A percentile compares a stretch with the other conserved stretches of the same genome.
These are phyloP conservation scores for Fusarium foetens DNA, from an alignment of 2,329 filamentous ascomycete species.

Conservation along the genomic window DNA sequence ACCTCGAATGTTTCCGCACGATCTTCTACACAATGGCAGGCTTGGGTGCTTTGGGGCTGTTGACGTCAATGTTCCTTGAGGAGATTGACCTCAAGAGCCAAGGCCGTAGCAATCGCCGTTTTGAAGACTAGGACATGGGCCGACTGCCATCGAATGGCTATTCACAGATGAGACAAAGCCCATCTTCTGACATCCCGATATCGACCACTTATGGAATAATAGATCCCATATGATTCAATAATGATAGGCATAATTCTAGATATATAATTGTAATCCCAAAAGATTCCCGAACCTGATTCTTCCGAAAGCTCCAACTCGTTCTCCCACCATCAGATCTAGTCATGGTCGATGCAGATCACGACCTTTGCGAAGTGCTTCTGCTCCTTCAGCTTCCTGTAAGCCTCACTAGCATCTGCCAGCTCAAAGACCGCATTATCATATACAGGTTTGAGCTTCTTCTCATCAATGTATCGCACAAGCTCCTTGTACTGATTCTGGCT, in stretches of 20 bases:
- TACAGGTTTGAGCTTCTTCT: constrained; percentile 45
- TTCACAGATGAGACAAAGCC: not conserved
- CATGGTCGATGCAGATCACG: constrained; percentile 44
- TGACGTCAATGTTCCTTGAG: constrained; percentile 8
- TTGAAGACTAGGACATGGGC: not conserved
- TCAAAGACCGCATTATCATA: constrained; percentile 47
- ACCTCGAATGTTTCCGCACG: not conserved
- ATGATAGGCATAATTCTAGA: not conserved
- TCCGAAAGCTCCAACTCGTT: not conserved
- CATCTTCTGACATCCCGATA: too few species aligned
- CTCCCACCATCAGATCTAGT: rapidly evolving
- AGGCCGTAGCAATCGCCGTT: constrained; percentile 7
- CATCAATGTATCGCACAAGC: constrained; percentile 47
- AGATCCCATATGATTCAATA: not conserved
- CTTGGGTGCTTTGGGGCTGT: not conserved
- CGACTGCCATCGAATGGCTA: not conserved
- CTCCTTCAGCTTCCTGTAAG: constrained; percentile 47
- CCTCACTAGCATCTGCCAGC: constrained; percentile 46
- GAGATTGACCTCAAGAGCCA: constrained; percentile 15
- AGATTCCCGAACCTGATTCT: rapidly evolving
- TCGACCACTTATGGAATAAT: not conserved
- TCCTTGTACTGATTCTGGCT: constrained; percentile 45
- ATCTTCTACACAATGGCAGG: constrained; percentile 17
- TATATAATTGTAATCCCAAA: not conserved
- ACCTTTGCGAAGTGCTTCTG: constrained; percentile 53